A percentile compares a stretch with the other conserved stretches of the same genome.
Conservation (phyloP, 805 yeast species). For the Barnettozyma salicaria region DNA sequence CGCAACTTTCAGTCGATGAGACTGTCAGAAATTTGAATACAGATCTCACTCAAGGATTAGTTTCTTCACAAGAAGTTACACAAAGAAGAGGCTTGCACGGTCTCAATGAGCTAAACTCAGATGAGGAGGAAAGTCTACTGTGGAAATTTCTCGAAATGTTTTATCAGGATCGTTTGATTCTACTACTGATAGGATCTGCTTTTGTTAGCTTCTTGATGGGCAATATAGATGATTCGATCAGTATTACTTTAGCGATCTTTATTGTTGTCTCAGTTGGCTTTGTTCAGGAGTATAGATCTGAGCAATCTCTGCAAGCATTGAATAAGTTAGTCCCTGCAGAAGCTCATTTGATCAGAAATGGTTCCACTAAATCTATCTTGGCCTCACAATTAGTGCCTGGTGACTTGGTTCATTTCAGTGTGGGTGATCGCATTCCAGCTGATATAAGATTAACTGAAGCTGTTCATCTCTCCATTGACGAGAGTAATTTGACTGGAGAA, state of each 20-base stretch:
- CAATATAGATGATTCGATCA: constrained; percentile 93
- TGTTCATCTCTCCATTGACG: constrained; percentile 81
- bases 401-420: constrained; percentile 80
- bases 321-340: constrained; percentile 95
- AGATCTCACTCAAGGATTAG: constrained; percentile 52
- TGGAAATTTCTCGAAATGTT: constrained; percentile 74
- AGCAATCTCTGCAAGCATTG: constrained; percentile 87
- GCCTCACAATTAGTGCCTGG: constrained; percentile 94
- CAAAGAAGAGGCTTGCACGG: constrained; percentile 76
- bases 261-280: constrained; percentile 97
- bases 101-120: constrained; percentile 65
- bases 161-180: constrained; percentile 85
- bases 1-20: constrained; percentile 59
- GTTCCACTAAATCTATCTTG: constrained; percentile 69
- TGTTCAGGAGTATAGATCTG: constrained; percentile 94
- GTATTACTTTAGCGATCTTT: constrained; percentile 84
- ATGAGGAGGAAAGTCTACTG: constrained; percentile 69
- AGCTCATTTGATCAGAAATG: constrained; percentile 84
- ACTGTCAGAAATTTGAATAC: constrained; percentile 60
- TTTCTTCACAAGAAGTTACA: constrained; percentile 61
- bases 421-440: constrained; percentile 97
- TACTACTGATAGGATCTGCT: constrained; percentile 87
- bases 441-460: constrained; percentile 79
- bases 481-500: constrained; percentile 94
- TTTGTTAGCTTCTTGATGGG: constrained; percentile 84